Percentiles rank a stretch among this genome's conserved stretches.
These are phyloP conservation scores for Trichoderma koningii DNA, from an alignment of 2,329 filamentous ascomycete genomes.

Conservation along the genomic window DNA sequence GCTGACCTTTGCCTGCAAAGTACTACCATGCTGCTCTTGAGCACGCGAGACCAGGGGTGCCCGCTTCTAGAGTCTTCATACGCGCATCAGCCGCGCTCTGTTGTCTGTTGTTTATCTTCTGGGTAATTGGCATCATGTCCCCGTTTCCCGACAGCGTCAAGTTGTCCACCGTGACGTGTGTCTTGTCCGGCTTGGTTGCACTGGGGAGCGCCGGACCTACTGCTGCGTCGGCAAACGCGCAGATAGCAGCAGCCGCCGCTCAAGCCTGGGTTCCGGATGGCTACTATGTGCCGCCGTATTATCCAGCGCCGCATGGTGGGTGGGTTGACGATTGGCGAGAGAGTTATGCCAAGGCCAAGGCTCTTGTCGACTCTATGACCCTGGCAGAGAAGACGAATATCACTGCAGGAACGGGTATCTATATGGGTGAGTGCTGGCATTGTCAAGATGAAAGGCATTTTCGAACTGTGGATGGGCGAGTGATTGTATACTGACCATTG, in stretches of 20 bases:
- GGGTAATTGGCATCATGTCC: neutral
- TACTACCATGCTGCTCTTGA: neutral
- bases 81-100: neutral
- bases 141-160: conserved; percentile 12
- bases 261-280: conserved; percentile 30
- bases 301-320: conserved; percentile 71
- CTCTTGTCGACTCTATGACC: conserved; percentile 73
- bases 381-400: conserved; percentile 80
- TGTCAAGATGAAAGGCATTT: neutral
- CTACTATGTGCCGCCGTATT: conserved; percentile 58
- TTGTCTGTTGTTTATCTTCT: neutral
- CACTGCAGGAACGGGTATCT: conserved; percentile 69
- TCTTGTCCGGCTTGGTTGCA: conserved; percentile 14
- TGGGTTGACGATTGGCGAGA: conserved; percentile 69
- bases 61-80: neutral
- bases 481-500: conserved; percentile 1
- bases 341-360: conserved; percentile 69
- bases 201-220: conserved; percentile 13
- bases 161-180: conserved; percentile 21
- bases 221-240: conserved; percentile 9
- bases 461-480: neutral
- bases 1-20: neutral
- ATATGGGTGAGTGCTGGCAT: conserved; percentile 58
- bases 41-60: neutral
- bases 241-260: neutral